A percentile compares a stretch with the other conserved stretches of the same genome.
Conservation (phyloP, 768 basidiomycete genomes). For the Termitomyces sp. region DNA sequence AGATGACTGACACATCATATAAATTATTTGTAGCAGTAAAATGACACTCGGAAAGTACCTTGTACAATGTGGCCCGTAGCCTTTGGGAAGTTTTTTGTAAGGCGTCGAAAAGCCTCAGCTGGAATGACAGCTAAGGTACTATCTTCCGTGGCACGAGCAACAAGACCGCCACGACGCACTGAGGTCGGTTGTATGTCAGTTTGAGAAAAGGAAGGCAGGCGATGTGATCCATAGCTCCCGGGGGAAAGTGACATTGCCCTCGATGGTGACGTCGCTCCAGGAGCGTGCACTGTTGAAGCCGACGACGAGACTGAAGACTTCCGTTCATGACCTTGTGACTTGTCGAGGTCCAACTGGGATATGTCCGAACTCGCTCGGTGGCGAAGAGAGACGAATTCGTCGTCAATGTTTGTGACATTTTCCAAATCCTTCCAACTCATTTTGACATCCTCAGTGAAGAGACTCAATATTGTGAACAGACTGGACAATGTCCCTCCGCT, state of each 20-base stretch:
- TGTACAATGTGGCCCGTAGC: constrained; percentile 96
- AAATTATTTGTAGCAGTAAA: not conserved
- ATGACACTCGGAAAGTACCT: constrained; percentile 38
- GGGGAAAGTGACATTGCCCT: constrained; percentile 23
- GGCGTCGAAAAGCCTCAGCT: constrained; percentile 89
- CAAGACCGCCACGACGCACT: constrained; percentile 66
- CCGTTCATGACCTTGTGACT: constrained; percentile 30
- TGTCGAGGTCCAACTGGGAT: constrained; percentile 49
- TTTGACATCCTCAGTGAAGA: constrained; percentile 94
- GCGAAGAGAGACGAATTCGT: constrained; percentile 22
- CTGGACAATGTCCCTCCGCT: constrained; percentile 94
- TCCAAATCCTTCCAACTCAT: constrained; percentile 79
- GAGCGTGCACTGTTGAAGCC: constrained; percentile 61
- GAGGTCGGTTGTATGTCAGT: constrained; percentile 15
- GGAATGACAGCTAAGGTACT: constrained; percentile 98
- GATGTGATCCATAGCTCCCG: constrained; percentile 15
- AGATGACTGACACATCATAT: constrained; percentile 54
- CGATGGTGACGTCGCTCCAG: constrained; percentile 24
- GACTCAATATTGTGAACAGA: constrained; percentile 91
- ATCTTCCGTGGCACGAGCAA: constrained; percentile 92
- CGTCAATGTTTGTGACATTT: constrained; percentile 31
- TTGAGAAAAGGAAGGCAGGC: constrained; percentile 17
- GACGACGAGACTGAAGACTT: constrained; percentile 61
- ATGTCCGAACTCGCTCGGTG: constrained; percentile 59
- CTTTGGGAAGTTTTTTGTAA: constrained; percentile 96